Base-by-base conservation (phyloP, 202 grass and related monocot species). In the Musa balbisiana region DNA sequence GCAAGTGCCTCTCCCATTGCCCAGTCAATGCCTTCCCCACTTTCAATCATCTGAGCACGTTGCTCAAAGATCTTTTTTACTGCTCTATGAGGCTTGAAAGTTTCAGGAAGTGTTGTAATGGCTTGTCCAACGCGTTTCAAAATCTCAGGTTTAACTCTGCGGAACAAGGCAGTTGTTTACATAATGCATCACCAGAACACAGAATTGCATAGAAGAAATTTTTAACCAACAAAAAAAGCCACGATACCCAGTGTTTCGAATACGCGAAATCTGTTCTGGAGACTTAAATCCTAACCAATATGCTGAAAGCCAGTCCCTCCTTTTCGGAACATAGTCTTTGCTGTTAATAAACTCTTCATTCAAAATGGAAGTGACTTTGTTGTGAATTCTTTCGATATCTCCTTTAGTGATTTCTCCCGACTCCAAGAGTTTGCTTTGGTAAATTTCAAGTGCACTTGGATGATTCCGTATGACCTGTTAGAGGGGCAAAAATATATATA, bases 231-330 rank as follows among this genome's bases (percentile, higher is more conserved):
- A 67, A 83, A 51, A 52, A 62, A 76, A 3, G 66, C 23, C 11
- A 71, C 11, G 14, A 76, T 89, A 96, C 93, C 93, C 90, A 52
- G 93, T 96, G 78, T 96, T 96, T 22, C 93, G 80, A 66, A 96
- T 72, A 52, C 90, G 89, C 78, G 93, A 96, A 72, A 96, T 92
- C 75, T 96, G 93, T 83, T 96, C 93, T 29, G 93, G 93, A 51
- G 93, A 89, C 78, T 96, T 96, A 27, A 90, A 96, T 27, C 93
- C 93, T 62, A 87, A 82, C 93, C 93, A 96, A 71, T 96, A 96
- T 92, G 93, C 93, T 2, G 93, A 87, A 15, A 96, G 84, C 93
- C 93, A 96, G 75, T 96, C 93, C 75, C 93, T 87, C 53, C 87
- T 89, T 69, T 90, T 92, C 3, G 93, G 90, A 55, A 92, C 74